Evolutionary conservation across 225 moss, liverwort and hornwort species (phyloP), one percentile per base, ranked within the genome.

Genomic region (Sphagnum tenellum): DNA sequence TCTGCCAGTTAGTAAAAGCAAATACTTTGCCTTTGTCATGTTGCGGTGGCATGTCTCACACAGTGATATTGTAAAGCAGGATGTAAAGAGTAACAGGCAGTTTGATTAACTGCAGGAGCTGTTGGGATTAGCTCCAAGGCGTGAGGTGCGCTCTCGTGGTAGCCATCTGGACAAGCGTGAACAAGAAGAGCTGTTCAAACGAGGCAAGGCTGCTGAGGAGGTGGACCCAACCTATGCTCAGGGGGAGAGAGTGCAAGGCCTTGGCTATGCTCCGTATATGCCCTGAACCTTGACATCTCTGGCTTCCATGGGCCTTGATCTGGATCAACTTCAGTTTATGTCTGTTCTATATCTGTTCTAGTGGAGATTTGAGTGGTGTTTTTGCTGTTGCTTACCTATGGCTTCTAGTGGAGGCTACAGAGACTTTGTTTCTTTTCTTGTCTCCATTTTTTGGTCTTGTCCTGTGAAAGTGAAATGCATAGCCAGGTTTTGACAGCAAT

Each of bases 181-280:
- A 75, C 85, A 88, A 56, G 88, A 85, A 68, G 92, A 92, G 70
- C 74, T 96, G 59, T 71, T 96, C 11, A 92, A 82, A 61, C 84
- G 83, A 66, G 89, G 77, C 62, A 87, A 94, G 73, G 71, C 75
- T 45, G 85, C 76, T 64, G 89, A 88, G 47, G 92, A 91, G 57
- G 69, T 70, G 9, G 78, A 81, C 49, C 86, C 92, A 50, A 74
- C 88, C 9, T 88, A 92, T 66, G 84, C 91, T 3, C 79, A 77
- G 69, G 96, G 92, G 54, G 89, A 96, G 78, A 84, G 92, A 65
- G 75, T 96, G 4, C 75, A 96, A 71, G 95, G 95, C 46, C 92
- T 96, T 70, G 95, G 92, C 57, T 96, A 86, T 71, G 88, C 92
- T 57, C 92, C 89, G 86, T 91, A 83, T 46, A 79, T 78, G 29